Conservation (phyloP, 306 rosid species). For the Prunus davidiana region DNA sequence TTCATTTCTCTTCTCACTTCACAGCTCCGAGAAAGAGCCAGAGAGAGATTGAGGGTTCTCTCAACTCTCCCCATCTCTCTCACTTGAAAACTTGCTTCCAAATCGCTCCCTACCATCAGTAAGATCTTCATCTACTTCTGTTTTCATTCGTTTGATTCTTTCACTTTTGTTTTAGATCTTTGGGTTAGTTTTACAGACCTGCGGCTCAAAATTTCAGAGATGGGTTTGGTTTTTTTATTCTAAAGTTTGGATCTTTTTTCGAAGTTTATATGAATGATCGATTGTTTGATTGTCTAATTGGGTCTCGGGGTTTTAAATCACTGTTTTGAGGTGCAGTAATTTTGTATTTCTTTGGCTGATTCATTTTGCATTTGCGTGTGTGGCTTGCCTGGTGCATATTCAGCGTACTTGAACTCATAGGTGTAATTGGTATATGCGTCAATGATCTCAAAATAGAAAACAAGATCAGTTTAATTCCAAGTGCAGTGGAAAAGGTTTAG, state of each 20-base stretch:
- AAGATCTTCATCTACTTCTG: neutral
- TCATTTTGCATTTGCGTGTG: neutral
- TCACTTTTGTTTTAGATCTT: neutral
- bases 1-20: neutral
- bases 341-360: neutral
- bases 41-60: constrained; percentile 1
- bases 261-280: neutral
- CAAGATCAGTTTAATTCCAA: neutral
- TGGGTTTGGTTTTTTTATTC: neutral
- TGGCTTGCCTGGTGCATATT: neutral
- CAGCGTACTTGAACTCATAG: neutral
- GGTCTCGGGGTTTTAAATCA: neutral
- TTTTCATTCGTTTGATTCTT: neutral
- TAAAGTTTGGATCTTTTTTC: constrained; percentile 4
- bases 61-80: constrained; percentile 1
- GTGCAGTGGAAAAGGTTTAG: neutral
- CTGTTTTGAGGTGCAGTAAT: neutral
- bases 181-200: neutral
- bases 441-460: neutral
- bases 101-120: constrained; percentile 12
- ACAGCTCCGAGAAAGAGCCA: neutral
- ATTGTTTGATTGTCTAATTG: neutral
- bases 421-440: neutral
- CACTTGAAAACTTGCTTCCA: neutral
- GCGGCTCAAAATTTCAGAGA: neutral